Conservation (phyloP, 306 rosid genomes). For the Castanopsis chinensis region DNA sequence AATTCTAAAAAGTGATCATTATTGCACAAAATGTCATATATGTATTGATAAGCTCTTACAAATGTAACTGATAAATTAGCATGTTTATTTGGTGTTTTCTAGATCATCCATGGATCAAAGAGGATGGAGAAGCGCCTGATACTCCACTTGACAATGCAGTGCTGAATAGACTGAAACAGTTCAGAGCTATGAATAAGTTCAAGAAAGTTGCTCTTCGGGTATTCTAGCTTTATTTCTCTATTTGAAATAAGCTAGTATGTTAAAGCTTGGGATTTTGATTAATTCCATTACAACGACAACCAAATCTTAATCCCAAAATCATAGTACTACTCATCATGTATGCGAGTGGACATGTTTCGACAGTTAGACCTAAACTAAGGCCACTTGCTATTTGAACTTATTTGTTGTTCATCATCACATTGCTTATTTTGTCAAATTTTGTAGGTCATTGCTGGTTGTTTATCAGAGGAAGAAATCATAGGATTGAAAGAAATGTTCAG, state of each 20-base stretch:
- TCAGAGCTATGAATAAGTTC: conserved; percentile 95
- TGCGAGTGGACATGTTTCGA: background rate
- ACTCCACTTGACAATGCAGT: conserved; percentile 96
- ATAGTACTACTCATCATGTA: background rate
- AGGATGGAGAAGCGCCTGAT: conserved; percentile 98
- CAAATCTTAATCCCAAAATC: too few species aligned
- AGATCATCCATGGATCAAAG: conserved; percentile 98
- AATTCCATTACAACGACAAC: background rate
- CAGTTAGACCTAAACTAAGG: too few species aligned
- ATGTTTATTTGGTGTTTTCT: background rate
- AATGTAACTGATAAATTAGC: conserved; percentile 11
- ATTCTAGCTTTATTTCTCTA: conserved; percentile 3
- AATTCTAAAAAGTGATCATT: background rate
- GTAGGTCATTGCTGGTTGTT: conserved; percentile 92
- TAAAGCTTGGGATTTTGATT: background rate
- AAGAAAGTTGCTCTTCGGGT: conserved; percentile 95
- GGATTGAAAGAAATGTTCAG: conserved; percentile 95
- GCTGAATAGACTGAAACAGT: conserved; percentile 88
- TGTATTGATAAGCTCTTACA: background rate
- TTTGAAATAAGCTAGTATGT: background rate
- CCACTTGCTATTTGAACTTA: too few species aligned
- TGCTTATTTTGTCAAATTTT: background rate
- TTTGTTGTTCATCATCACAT: too few species aligned
- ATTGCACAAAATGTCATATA: too few species aligned
- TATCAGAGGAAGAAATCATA: conserved; percentile 97